Conservation (phyloP, 176 grass and related monocot genomes). For the Rhipidocladum racemiflorum region DNA sequence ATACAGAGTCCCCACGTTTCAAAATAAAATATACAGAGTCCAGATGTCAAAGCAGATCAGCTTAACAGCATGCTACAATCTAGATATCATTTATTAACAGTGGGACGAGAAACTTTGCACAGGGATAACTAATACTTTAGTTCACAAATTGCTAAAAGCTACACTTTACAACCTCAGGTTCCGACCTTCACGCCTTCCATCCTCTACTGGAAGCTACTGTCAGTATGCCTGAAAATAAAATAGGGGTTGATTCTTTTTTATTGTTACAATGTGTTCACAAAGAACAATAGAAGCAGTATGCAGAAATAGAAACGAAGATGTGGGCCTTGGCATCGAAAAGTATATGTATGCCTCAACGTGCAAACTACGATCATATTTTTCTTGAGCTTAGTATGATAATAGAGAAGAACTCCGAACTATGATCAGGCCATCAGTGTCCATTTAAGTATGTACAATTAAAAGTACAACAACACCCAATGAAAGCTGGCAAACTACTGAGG, state of each 20-base stretch:
- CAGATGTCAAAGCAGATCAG: conserved; percentile 16
- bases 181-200: not conserved
- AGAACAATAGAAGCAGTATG: not conserved
- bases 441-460: not conserved
- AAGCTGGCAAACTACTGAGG: not conserved
- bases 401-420: not conserved
- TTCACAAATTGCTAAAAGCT: conserved; percentile 12
- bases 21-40: conserved; percentile 29
- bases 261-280: conserved; percentile 5
- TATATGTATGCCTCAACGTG: not conserved
- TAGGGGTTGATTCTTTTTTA: not conserved
- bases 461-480: not conserved
- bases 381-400: not conserved
- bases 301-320: not conserved
- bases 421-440: not conserved
- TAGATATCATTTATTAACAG: conserved; percentile 17
- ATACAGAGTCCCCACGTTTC: conserved; percentile 1
- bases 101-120: not conserved
- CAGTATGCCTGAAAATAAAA: conserved; percentile 35
- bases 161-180: conserved; percentile 13
- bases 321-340: not conserved
- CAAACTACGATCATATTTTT: not conserved
- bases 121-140: not conserved
- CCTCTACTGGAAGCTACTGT: conserved; percentile 6
- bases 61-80: conserved; percentile 24